Conservation (phyloP, 2,329 filamentous ascomycete genomes). For the Penicillium sp. region DNA sequence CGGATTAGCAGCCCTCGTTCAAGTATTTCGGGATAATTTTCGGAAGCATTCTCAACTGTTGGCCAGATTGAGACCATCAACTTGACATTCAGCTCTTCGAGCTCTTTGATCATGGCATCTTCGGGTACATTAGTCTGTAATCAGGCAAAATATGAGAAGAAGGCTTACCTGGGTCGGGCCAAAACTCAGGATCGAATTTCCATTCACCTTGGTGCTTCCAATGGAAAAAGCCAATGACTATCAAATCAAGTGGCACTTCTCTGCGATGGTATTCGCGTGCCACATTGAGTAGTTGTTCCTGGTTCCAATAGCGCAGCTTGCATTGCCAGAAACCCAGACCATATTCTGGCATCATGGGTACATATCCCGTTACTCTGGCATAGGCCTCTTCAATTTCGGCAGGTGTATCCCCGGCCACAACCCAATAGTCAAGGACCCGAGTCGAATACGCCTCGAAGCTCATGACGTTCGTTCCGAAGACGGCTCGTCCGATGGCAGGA, state of each 20-base stretch:
- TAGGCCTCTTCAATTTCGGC: conserved; percentile 54
- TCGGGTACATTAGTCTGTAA: background rate
- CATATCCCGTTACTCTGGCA: conserved; percentile 51
- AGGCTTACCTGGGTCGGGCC: conserved; percentile 54
- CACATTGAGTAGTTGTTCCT: conserved; percentile 57
- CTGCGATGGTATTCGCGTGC: conserved; percentile 55
- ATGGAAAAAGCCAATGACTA: conserved; percentile 65
- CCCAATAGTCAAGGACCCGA: conserved; percentile 57
- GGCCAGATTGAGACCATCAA: conserved; percentile 67
- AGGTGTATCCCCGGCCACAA: conserved; percentile 54
- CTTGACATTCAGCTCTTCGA: conserved; percentile 55
- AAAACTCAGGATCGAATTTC: conserved; percentile 59
- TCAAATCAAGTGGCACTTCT: conserved; percentile 55
- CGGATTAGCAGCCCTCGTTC: conserved; percentile 57
- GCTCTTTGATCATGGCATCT: conserved; percentile 59
- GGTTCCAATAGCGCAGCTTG: conserved; percentile 60
- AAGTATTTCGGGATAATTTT: conserved; percentile 59
- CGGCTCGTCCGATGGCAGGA: conserved; percentile 55
- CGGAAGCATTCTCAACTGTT: conserved; percentile 54
- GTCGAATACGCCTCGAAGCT: conserved; percentile 58
- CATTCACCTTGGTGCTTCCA: conserved; percentile 63
- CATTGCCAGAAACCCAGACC: conserved; percentile 65
- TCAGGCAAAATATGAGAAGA: background rate
- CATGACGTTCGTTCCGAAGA: conserved; percentile 57
- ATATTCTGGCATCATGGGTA: conserved; percentile 64